phyloP scores from a whole-genome alignment of 192 early-diverging fungal genomes.

The Backusella macrospora region DNA sequence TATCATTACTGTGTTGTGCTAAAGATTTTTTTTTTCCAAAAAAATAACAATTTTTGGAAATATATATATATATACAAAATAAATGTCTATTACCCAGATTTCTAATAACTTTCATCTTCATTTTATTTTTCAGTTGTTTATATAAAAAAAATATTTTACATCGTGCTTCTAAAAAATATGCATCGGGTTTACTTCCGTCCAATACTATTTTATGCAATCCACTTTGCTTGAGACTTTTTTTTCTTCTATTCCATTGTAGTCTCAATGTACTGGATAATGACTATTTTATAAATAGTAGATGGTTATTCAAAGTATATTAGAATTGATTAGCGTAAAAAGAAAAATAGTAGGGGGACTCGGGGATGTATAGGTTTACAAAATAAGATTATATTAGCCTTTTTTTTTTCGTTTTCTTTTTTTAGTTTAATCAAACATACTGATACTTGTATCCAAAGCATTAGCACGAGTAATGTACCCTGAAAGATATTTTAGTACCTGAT shows the following conservation, averaged over 20 bases:
- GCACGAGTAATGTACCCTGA: not conserved
- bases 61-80: slow-evolving; percentile 14
- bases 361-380: not conserved
- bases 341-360: not conserved
- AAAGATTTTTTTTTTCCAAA: slow-evolving; percentile 1
- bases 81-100: slow-evolving; percentile 12
- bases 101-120: not conserved
- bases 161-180: not conserved
- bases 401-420: not conserved
- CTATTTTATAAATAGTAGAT: not conserved
- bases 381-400: not conserved
- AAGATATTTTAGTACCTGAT: not conserved
- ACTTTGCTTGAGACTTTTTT: not conserved
- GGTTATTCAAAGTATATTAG: not conserved
- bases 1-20: slow-evolving; percentile 14
- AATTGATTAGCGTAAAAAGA: not conserved
- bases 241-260: not conserved
- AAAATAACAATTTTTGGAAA: not conserved
- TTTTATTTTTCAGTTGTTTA: not conserved
- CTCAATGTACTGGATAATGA: not conserved
- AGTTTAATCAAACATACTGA: not conserved
- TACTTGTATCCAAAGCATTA: not conserved
- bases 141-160: not conserved
- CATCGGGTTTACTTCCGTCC: slow-evolving; percentile 2
- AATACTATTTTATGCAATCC: not conserved